These are phyloP conservation scores for Monosporascus sp. DNA, from an alignment of 2,329 filamentous ascomycete species.

Conservation along the genomic window DNA sequence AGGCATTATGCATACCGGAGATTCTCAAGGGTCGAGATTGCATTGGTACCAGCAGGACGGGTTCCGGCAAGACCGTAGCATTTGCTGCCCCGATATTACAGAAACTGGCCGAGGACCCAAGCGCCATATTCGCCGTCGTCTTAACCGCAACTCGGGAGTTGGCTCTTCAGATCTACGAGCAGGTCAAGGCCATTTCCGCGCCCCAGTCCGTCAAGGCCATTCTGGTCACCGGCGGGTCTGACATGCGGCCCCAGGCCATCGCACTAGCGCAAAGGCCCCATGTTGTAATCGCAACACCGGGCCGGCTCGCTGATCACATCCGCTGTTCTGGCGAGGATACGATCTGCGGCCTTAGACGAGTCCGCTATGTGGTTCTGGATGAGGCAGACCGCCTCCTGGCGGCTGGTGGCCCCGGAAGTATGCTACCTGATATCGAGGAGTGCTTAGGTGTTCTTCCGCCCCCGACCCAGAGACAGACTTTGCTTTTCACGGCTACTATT, in stretches of 20 bases:
- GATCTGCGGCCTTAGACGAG: conserved; percentile 70
- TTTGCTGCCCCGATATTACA: conserved; percentile 94
- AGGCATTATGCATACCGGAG: conserved; percentile 86
- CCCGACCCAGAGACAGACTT: conserved; percentile 75
- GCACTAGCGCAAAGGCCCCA: conserved; percentile 78
- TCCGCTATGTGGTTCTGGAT: conserved; percentile 84
- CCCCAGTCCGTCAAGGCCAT: conserved; percentile 82
- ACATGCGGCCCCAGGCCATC: conserved; percentile 88
- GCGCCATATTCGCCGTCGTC: conserved; percentile 83
- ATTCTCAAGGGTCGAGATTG: conserved; percentile 89
- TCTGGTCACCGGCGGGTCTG: conserved; percentile 85
- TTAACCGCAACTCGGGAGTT: conserved; percentile 89
- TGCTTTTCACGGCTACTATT: conserved; percentile 93
- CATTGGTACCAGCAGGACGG: conserved; percentile 89
- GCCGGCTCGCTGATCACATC: conserved; percentile 89
- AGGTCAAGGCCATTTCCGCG: conserved; percentile 87
- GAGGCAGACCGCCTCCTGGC: conserved; percentile 88
- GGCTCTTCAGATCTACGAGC: conserved; percentile 92
- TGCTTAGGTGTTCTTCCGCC: conserved; percentile 79
- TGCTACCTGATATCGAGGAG: conserved; percentile 90
- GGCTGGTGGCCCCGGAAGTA: conserved; percentile 68
- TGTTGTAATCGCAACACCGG: conserved; percentile 89
- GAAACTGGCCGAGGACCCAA: conserved; percentile 86
- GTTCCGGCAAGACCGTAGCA: conserved; percentile 94
- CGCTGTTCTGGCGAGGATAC: conserved; percentile 88